phyloP scores from a whole-genome alignment of 1,284 basidiomycete species.

The Ceratorhiza oryzae-sativae region DNA sequence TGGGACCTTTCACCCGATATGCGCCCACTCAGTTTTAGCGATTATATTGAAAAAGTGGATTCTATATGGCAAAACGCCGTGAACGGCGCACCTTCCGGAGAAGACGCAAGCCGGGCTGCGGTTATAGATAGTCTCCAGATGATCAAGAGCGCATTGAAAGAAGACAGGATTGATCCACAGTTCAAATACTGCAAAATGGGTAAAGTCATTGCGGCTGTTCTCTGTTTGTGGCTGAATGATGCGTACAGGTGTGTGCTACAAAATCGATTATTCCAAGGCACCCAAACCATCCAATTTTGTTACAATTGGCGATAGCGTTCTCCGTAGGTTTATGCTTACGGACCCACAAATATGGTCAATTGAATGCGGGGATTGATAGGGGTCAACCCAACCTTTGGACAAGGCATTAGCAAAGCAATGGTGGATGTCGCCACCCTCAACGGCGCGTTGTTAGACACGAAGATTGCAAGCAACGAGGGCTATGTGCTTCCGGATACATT shows the following conservation, averaged over 20 bases:
- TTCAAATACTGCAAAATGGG: slow-evolving; percentile 38
- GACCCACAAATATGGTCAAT: neutral
- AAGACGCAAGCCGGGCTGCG: slow-evolving; percentile 7
- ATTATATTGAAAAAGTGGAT: slow-evolving; percentile 31
- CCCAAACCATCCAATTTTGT: slow-evolving; percentile 35
- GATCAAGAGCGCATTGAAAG: slow-evolving; percentile 3
- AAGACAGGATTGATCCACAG: slow-evolving; percentile 4
- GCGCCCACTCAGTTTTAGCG: slow-evolving; percentile 11
- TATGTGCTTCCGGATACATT: slow-evolving; percentile 9
- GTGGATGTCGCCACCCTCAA: slow-evolving; percentile 28
- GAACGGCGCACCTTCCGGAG: neutral
- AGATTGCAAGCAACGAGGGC: neutral
- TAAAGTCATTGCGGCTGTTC: neutral
- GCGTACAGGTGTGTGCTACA: slow-evolving; percentile 13
- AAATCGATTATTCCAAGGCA: slow-evolving; percentile 26
- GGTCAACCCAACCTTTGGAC: slow-evolving; percentile 28
- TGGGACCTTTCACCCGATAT: slow-evolving; percentile 11
- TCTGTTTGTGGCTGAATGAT: neutral
- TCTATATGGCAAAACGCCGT: slow-evolving; percentile 30
- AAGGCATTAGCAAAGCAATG: slow-evolving; percentile 33
- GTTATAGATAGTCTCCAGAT: slow-evolving; percentile 25
- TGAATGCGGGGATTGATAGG: neutral
- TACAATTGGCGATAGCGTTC: slow-evolving; percentile 27
- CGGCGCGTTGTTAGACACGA: slow-evolving; percentile 18
- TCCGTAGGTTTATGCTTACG: slow-evolving; percentile 3